Evolutionary conservation across 1,139 yeast genomes (phyloP), one percentile per base, ranked within the genome.

Genomic region (Schwanniomyces etchellsii): DNA sequence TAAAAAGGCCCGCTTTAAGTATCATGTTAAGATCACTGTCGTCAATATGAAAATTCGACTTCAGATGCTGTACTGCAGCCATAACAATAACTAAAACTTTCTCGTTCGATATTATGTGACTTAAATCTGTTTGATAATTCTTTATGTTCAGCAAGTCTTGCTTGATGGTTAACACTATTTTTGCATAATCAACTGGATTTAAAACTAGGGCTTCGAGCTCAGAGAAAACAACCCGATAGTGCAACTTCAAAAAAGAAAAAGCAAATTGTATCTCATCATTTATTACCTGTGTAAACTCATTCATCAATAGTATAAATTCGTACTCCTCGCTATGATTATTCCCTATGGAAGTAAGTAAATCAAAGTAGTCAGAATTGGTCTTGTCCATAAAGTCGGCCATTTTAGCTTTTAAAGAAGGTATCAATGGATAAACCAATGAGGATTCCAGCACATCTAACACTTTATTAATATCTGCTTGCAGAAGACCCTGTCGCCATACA

Each of bases 1-100:
- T 48, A 5, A 74, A 47, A 6, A 61, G 57, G 42, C 84, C 73
- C 0, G 78, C 74, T 5, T 58, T 55, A 4, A 49, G 20, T 1
- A 83, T 52, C 6, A 52, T 50, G 1, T 46, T 43, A 35, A 77
- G 48, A 34, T 71, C 76, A 1, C 39, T 37, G 0, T 50, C 57
- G 2, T 55, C 39, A 10, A 78, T 51, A 4, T 35, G 36, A 24
- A 40, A 57, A 33, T 42, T 62, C 6, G 37, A 38, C 24, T 44
- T 40, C 4, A 45, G 38, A 29, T 57, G 62, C 21, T 56, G 66
- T 12, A 79, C 62, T 2, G 85, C 79, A 0, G 95, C 74, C 81
- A 88, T 84, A 2, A 81, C 72, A 5, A 88, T 57, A 3, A 85
- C 81, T 48, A 88, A 64, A 0, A 78, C 63, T 41, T 82, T 82